Percentiles rank a stretch among this genome's conserved stretches.
phyloP scores from a whole-genome alignment of 1,284 basidiomycete genomes.

The Boletellus deceptivus region DNA sequence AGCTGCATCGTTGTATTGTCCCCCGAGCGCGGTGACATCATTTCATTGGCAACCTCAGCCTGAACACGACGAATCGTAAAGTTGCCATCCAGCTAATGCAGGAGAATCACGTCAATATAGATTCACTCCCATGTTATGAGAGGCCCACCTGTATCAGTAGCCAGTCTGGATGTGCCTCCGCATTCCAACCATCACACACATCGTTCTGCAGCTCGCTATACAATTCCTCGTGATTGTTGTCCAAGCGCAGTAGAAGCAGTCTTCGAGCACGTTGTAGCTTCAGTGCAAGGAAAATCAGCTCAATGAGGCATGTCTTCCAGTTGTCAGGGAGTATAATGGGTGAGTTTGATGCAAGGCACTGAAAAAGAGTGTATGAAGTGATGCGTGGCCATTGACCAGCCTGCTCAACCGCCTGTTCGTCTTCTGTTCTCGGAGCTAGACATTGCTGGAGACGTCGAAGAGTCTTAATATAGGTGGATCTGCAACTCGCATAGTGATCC shows the following conservation, averaged over 20 bases:
- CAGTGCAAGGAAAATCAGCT: constrained; percentile 30
- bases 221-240: background rate
- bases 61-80: no score
- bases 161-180: constrained; percentile 37
- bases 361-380: constrained; percentile 8
- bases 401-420: background rate
- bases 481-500: constrained; percentile 7
- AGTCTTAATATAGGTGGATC: background rate
- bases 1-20: constrained; percentile 45
- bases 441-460: constrained; percentile 2
- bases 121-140: no score
- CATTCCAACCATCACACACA: constrained; percentile 12
- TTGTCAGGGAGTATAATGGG: background rate
- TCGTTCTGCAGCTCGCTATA: no score
- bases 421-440: constrained; percentile 11
- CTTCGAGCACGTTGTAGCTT: background rate
- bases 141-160: constrained; percentile 42
- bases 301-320: constrained; percentile 32
- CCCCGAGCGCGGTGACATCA: constrained; percentile 40
- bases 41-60: constrained; percentile 27
- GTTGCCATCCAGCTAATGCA: no score
- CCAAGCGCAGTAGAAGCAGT: constrained; percentile 9
- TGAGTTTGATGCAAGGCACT: constrained; percentile 19
- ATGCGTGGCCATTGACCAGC: constrained; percentile 35
- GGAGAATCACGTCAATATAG: no score